Evolutionary conservation across 2,329 filamentous ascomycete species (phyloP).

Genomic region (Trichoderma simmonsii): DNA sequence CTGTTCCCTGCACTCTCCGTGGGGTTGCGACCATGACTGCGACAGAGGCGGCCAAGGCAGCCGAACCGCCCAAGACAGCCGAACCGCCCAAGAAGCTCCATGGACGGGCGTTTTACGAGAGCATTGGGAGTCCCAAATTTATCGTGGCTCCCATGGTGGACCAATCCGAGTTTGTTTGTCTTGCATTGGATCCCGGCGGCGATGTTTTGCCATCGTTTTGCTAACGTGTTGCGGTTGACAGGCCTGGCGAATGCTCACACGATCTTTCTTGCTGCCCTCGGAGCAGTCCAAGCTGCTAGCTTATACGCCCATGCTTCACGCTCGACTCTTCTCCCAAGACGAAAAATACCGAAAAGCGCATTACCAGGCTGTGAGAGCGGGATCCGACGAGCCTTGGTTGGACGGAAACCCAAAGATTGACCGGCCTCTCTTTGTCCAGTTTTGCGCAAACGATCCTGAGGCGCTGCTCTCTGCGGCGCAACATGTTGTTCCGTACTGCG

Average conservation of each 20-base stretch:
- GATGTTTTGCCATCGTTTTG: not conserved
- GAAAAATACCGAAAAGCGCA: constrained; percentile 73
- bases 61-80: constrained; percentile 37
- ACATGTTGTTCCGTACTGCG: constrained; percentile 80
- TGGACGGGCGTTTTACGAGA: constrained; percentile 90
- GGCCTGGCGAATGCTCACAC: constrained; percentile 96
- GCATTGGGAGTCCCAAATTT: constrained; percentile 85
- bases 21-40: constrained; percentile 33
- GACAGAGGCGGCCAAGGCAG: constrained; percentile 22
- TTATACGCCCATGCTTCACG: constrained; percentile 96
- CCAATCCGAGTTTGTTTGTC: constrained; percentile 88
- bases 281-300: constrained; percentile 67
- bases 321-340: constrained; percentile 77
- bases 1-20: constrained; percentile 15
- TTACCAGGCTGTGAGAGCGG: constrained; percentile 65
- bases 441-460: constrained; percentile 87
- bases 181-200: not conserved
- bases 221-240: constrained; percentile 35
- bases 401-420: constrained; percentile 86
- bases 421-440: constrained; percentile 90
- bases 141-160: constrained; percentile 98
- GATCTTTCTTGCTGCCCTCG: constrained; percentile 76
- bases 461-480: constrained; percentile 75
- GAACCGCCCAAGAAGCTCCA: constrained; percentile 57
- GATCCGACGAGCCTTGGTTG: constrained; percentile 53